Conservation (phyloP, 2,329 filamentous ascomycete genomes). For the Microsporum audouinii region DNA sequence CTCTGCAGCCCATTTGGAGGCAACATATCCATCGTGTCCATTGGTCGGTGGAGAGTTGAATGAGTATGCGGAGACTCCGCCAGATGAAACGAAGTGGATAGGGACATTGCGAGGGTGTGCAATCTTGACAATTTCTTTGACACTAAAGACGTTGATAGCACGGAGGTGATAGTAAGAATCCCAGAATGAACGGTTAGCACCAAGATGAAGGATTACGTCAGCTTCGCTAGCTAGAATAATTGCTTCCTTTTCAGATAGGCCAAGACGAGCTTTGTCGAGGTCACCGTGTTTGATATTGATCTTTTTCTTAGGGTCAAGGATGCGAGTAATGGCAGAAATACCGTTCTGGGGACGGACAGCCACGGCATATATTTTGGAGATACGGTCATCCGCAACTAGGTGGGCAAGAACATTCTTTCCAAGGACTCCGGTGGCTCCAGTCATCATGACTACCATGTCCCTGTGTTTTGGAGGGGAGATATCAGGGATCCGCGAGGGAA, state of each 20-base stretch:
- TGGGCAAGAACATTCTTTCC: conserved; percentile 28
- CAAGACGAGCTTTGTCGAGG: conserved; percentile 26
- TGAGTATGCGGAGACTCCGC: conserved; percentile 14
- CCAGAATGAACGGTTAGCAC: conserved; percentile 26
- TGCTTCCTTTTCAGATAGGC: conserved; percentile 25
- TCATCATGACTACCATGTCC: conserved; percentile 14
- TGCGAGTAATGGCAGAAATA: not conserved
- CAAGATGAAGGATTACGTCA: conserved; percentile 44
- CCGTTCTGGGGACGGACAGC: conserved; percentile 20
- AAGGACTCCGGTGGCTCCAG: conserved; percentile 29
- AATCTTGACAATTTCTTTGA: conserved; percentile 15
- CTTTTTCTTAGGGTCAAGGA: not conserved
- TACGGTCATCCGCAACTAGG: conserved; percentile 23
- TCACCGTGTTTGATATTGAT: conserved; percentile 26
- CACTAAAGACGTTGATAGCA: conserved; percentile 17
- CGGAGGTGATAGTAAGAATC: conserved; percentile 21
- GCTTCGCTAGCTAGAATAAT: conserved; percentile 20
- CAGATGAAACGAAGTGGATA: conserved; percentile 23
- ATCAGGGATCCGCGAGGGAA: not conserved
- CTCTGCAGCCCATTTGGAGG: conserved; percentile 34
- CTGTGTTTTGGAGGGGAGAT: not conserved
- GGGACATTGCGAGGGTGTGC: conserved; percentile 16
- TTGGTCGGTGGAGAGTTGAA: conserved; percentile 15
- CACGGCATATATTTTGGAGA: conserved; percentile 35
- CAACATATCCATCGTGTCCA: conserved; percentile 27